Evolutionary conservation across 2,329 filamentous ascomycete species (phyloP), one percentile per base, ranked within the genome.

Genomic region (Cercospora zeina): DNA sequence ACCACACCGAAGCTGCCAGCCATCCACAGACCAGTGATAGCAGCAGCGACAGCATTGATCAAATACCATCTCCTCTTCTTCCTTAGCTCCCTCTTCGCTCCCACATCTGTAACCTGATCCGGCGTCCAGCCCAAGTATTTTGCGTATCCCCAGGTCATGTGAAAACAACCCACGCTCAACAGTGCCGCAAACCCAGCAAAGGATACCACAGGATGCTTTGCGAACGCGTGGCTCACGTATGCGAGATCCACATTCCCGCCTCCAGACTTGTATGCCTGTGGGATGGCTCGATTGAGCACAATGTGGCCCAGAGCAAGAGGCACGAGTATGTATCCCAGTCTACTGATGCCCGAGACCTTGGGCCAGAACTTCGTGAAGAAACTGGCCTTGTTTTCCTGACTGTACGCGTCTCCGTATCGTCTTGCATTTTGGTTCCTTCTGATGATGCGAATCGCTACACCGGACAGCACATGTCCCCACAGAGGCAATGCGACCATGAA

Each of bases 181-280:
- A 97, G 80, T 1, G 86, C 82, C 1, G 80, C 71, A 74, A 96
- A 96, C 1, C 89, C 87, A 1, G 82, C 69, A 74, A 86, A 89
- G n/a, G 89, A 85, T 8, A 88, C 74, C 1, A 82, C 67, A 0
- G 88, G 87, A 70, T 90, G 88, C 13, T 85, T 83, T 31, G 89
- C 87, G 72, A 97, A 95, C 2, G 90, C 91, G 76, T 97, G 93
- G 11, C 88, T 86, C 7, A 97, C 87, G 74, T 90, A 97, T 11
- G 86, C 87, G 11, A 97, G 79, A 0, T 90, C 90, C 42, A 97
- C 87, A 58, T 93, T 88, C n/a, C 90, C 92, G 62, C 93, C 91
- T 6, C 93, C 93, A 58, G 96, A 90, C 49, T 91, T 83, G 30
- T 85, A 80, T 13, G 57, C 55, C 34, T 93, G 76, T 1, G 95